Percentiles rank a stretch among this genome's conserved stretches.
These are phyloP conservation scores for Cladophialophora immunda DNA, from an alignment of 2,329 filamentous ascomycete genomes.

Conservation along the genomic window DNA sequence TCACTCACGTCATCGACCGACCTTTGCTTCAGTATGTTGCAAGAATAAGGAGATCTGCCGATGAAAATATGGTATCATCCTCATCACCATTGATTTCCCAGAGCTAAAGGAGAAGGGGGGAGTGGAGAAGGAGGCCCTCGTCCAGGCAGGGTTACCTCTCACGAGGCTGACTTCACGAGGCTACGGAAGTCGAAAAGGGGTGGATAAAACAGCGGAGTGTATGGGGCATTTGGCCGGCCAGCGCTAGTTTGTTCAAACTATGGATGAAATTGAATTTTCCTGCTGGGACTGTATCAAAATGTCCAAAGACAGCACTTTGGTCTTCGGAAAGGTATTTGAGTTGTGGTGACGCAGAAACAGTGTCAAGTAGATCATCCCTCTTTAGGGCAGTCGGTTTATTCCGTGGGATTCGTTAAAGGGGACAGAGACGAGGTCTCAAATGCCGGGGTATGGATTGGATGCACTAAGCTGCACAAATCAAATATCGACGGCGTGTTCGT, in stretches of 20 bases:
- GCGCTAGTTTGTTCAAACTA: neutral
- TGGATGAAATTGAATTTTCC: neutral
- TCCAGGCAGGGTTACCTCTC: no score
- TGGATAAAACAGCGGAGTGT: neutral
- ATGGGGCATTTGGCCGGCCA: neutral
- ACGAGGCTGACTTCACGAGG: neutral
- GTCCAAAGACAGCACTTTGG: neutral
- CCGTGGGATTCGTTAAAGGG: neutral
- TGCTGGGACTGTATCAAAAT: neutral
- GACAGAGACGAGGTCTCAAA: no score
- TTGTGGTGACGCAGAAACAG: neutral
- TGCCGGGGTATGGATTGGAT: neutral
- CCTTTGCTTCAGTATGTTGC: no score
- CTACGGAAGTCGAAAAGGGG: neutral
- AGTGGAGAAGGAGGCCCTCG: no score
- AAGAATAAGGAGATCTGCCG: no score
- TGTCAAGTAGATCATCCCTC: neutral
- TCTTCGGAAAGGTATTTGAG: neutral
- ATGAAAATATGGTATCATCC: no score
- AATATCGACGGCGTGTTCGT: neutral
- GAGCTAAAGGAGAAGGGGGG: no score
- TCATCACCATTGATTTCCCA: no score
- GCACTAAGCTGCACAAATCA: neutral
- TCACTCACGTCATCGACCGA: no score
- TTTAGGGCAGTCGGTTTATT: neutral